Evolutionary conservation across 129 eudicot species (phyloP).

Genomic region (Arctium minus): DNA sequence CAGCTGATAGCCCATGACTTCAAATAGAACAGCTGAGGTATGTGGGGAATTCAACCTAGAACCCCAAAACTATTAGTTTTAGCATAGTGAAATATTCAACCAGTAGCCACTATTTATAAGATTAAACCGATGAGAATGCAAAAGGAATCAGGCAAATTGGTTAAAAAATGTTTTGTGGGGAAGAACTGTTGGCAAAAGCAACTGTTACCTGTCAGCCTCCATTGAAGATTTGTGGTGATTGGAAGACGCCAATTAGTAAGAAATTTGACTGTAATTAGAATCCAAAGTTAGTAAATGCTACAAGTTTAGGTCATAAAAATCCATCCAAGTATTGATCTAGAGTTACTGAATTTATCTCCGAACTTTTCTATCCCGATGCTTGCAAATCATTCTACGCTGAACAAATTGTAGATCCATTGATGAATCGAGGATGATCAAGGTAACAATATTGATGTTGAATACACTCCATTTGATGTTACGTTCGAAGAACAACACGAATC

Average conservation of each 20-base stretch:
- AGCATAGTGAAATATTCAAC: not conserved
- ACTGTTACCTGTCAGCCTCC: slow-evolving; percentile 57
- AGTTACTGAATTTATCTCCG: no score
- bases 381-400: not conserved
- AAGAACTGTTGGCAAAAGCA: not conserved
- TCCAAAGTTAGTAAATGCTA: not conserved
- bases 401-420: not conserved
- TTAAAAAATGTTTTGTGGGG: not conserved
- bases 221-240: slow-evolving; percentile 21
- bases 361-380: no score
- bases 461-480: not conserved
- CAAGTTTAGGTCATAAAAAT: not conserved
- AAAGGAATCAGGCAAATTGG: not conserved
- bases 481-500: not conserved
- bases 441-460: not conserved
- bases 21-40: slow-evolving; percentile 70
- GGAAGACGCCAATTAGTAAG: not conserved
- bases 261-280: slow-evolving; percentile 20
- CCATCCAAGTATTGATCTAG: not conserved
- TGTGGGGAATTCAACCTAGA: slow-evolving; percentile 78
- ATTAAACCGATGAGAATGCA: not conserved
- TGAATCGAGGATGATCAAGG: not conserved
- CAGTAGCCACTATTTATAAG: not conserved
- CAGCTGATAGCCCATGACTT: slow-evolving; percentile 74
- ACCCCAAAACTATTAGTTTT: not conserved